Percentiles rank a stretch among this genome's conserved stretches.
phyloP scores from a whole-genome alignment of 148 eudicot genomes.

The Euryodendron excelsum region DNA sequence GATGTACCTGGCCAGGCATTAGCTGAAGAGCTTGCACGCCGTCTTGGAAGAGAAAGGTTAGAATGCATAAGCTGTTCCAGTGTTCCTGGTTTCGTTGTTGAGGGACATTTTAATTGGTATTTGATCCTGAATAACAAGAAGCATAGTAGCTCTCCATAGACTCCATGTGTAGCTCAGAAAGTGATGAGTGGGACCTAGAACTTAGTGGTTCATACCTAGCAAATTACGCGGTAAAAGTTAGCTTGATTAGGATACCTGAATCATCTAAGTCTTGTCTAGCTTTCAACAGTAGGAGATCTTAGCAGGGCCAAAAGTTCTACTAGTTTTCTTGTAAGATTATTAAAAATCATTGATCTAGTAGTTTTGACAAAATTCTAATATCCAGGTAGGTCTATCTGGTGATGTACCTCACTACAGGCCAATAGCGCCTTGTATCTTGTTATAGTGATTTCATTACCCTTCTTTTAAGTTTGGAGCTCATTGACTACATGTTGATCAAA shows the following conservation, averaged over 20 bases:
- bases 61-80: not conserved
- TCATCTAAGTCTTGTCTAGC: not conserved
- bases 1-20: slow-evolving; percentile 52
- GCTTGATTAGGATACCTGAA: not conserved
- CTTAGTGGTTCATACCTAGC: not conserved
- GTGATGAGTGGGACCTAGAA: not conserved
- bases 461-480: not conserved
- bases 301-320: not conserved
- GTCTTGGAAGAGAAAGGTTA: slow-evolving; percentile 56
- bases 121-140: not conserved
- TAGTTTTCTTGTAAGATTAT: too few species aligned
- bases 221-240: not conserved
- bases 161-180: not conserved
- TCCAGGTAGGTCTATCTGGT: not conserved
- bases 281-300: not conserved
- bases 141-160: not conserved
- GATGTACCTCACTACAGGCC: not conserved
- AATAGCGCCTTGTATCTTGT: not conserved
- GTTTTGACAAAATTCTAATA: not conserved
- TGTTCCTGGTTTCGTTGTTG: not conserved
- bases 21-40: slow-evolving; percentile 55
- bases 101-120: not conserved
- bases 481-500: not conserved
- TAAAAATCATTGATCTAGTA: not conserved
- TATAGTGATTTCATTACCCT: not conserved